A percentile compares a stretch with the other conserved stretches of the same genome.
Conservation (phyloP, 2,329 filamentous ascomycete species). For the Ascochyta clinopodiicola region DNA sequence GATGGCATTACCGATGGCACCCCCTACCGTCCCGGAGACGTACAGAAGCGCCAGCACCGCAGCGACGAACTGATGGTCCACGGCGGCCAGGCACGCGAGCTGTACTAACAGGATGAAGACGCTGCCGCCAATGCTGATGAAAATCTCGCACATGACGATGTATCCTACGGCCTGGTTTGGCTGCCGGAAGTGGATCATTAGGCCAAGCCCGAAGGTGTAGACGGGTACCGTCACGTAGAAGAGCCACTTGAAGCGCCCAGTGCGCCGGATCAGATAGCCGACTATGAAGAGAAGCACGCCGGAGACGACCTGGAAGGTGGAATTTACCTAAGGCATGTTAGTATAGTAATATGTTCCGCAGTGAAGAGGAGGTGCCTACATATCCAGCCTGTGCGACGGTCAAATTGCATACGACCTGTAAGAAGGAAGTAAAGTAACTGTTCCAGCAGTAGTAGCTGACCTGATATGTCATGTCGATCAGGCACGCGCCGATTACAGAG, state of each 20-base stretch:
- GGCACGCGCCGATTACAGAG: constrained; percentile 64
- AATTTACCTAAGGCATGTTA: constrained; percentile 40
- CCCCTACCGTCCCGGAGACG: constrained; percentile 65
- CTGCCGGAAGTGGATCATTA: constrained; percentile 53
- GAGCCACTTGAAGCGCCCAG: constrained; percentile 63
- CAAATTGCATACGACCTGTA: constrained; percentile 66
- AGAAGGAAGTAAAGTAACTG: constrained; percentile 60
- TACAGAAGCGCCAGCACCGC: constrained; percentile 67
- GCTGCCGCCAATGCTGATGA: constrained; percentile 52
- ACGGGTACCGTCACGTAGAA: constrained; percentile 65
- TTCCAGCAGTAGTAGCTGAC: constrained; percentile 64
- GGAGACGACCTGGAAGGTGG: constrained; percentile 62
- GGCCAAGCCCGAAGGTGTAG: constrained; percentile 67
- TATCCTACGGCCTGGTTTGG: constrained; percentile 46
- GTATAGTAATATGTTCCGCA: no score
- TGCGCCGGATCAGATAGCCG: constrained; percentile 55
- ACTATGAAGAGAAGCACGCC: constrained; percentile 59
- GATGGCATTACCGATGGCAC: constrained; percentile 63
- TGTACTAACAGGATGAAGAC: constrained; percentile 62
- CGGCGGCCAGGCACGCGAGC: constrained; percentile 56
- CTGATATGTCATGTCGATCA: constrained; percentile 63
- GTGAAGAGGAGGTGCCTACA: background rate
- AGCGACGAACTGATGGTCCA: constrained; percentile 61
- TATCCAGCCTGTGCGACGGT: constrained; percentile 62
- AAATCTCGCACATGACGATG: constrained; percentile 21